Percentiles rank a stretch among this genome's conserved stretches.
Evolutionary conservation across 805 yeast species (phyloP).

Genomic region (Metschnikowia rubicola): DNA sequence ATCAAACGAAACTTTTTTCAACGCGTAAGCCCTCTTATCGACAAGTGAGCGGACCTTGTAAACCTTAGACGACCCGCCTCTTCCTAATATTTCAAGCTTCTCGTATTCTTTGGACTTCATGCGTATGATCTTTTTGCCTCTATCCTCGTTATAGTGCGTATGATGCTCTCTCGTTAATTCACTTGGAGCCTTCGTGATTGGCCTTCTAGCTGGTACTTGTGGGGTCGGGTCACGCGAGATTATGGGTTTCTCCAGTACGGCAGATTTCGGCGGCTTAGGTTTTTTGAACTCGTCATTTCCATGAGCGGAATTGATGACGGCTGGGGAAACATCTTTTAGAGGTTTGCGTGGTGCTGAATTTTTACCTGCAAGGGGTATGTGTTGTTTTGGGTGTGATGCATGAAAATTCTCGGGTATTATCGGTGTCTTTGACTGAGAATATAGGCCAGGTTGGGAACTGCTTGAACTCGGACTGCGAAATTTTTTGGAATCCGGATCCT

Average conservation of each 20-base stretch:
- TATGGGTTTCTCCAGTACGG: neutral
- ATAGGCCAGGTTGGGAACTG: no score
- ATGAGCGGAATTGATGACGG: slow-evolving; percentile 10
- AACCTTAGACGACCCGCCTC: slow-evolving; percentile 92
- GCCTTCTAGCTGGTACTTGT: neutral
- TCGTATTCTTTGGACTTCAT: slow-evolving; percentile 65
- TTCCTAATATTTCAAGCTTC: slow-evolving; percentile 73
- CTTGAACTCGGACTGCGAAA: no score
- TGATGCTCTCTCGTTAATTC: neutral
- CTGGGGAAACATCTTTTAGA: slow-evolving; percentile 8
- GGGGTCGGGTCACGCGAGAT: slow-evolving; percentile 3
- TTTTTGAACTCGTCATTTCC: slow-evolving; percentile 28
- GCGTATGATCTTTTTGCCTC: slow-evolving; percentile 27
- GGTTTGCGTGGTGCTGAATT: slow-evolving; percentile 3
- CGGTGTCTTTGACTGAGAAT: no score
- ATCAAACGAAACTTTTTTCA: slow-evolving; percentile 77
- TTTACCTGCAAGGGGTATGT: no score
- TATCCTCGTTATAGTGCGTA: slow-evolving; percentile 14
- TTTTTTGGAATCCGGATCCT: neutral
- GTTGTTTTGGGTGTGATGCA: no score
- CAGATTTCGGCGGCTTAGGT: slow-evolving; percentile 26
- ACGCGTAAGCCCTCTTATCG: slow-evolving; percentile 63
- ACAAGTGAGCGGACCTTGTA: slow-evolving; percentile 62
- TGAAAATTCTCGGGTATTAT: no score
- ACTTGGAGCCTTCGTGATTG: neutral